Conservation (phyloP, 2,329 filamentous ascomycete species). For the Hyphodiscus sp. region DNA sequence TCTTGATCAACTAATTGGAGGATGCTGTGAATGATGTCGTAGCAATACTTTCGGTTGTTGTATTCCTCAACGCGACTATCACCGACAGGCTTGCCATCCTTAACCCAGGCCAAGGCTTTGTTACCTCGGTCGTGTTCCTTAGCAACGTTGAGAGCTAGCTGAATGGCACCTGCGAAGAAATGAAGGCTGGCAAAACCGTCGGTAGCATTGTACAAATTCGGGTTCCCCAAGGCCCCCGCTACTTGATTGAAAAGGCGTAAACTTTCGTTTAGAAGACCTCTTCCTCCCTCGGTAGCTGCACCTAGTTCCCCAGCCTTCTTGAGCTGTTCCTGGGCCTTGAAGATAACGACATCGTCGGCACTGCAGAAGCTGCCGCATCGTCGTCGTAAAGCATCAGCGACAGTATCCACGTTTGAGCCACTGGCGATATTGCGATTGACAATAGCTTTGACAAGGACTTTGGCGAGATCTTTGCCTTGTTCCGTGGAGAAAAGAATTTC, state of each 20-base stretch:
- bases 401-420: constrained; percentile 94
- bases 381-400: constrained; percentile 86
- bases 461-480: constrained; percentile 81
- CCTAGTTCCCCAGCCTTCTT: constrained; percentile 80
- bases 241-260: constrained; percentile 84
- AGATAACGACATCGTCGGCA: constrained; percentile 92
- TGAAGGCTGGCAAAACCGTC: constrained; percentile 72
- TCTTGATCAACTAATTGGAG: constrained; percentile 70
- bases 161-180: constrained; percentile 92
- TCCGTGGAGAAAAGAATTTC: constrained; percentile 77
- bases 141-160: constrained; percentile 77
- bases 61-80: constrained; percentile 67
- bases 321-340: constrained; percentile 94
- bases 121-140: constrained; percentile 82
- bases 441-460: constrained; percentile 92
- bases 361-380: constrained; percentile 97
- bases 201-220: constrained; percentile 73
- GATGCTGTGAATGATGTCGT: constrained; percentile 80
- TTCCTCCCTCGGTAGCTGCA: constrained; percentile 66
- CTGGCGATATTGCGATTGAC: constrained; percentile 97
- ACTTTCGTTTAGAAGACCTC: constrained; percentile 81
- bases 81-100: constrained; percentile 66
- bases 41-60: constrained; percentile 68
- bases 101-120: constrained; percentile 76
- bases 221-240: constrained; percentile 70